Evolutionary conservation across 2,329 filamentous ascomycete species (phyloP).

Genomic region (Apiospora malaysiana): DNA sequence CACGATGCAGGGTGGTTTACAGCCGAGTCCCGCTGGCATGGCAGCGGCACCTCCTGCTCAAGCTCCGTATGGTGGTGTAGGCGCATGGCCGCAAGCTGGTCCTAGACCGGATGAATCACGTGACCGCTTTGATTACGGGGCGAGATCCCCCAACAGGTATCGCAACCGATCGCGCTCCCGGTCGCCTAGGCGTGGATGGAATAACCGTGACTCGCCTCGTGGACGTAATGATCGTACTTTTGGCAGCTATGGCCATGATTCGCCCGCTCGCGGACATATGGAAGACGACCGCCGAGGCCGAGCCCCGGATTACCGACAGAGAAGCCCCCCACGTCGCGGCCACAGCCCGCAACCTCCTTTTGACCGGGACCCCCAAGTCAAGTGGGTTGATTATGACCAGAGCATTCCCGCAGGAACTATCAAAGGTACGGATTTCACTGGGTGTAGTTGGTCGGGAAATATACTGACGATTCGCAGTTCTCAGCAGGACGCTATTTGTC

Average conservation of each 20-base stretch:
- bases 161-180: slow-evolving; percentile 73
- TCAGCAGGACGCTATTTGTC: slow-evolving; percentile 94
- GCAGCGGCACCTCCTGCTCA: slow-evolving; percentile 50
- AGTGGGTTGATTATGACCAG: slow-evolving; percentile 82
- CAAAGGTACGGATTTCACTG: slow-evolving; percentile 58
- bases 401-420: slow-evolving; percentile 78
- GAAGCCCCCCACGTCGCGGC: slow-evolving; percentile 76
- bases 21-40: slow-evolving; percentile 39
- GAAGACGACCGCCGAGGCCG: slow-evolving; percentile 61
- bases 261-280: slow-evolving; percentile 62
- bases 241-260: slow-evolving; percentile 75
- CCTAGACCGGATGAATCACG: slow-evolving; percentile 53
- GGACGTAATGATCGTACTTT: slow-evolving; percentile 72
- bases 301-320: slow-evolving; percentile 80
- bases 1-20: slow-evolving; percentile 51
- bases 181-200: slow-evolving; percentile 75
- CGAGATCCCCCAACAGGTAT: slow-evolving; percentile 67
- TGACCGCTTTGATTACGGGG: slow-evolving; percentile 60
- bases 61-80: slow-evolving; percentile 44
- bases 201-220: slow-evolving; percentile 68
- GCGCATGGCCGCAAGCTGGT: slow-evolving; percentile 41
- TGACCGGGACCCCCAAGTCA: slow-evolving; percentile 49
- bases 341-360: slow-evolving; percentile 65
- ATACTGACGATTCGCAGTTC: slow-evolving; percentile 55
- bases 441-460: neutral